These are phyloP conservation scores for Calycina marina DNA, from an alignment of 2,329 filamentous ascomycete species.

Conservation along the genomic window DNA sequence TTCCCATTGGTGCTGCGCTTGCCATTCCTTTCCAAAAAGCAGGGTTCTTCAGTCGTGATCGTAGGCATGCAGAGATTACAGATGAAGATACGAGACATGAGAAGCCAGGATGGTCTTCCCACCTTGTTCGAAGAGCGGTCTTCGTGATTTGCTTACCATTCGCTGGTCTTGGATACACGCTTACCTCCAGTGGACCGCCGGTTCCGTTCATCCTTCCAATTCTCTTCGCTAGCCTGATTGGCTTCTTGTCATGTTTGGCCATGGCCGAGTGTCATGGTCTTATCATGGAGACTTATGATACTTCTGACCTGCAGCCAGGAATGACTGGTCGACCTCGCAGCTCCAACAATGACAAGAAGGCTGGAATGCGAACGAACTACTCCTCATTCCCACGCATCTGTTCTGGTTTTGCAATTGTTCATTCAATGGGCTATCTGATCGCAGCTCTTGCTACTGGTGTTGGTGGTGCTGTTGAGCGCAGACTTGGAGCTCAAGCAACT, in stretches of 20 bases:
- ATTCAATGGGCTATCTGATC: conserved; percentile 53
- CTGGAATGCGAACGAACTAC: conserved; percentile 47
- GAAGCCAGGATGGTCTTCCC: conserved; percentile 54
- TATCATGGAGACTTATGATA: conserved; percentile 71
- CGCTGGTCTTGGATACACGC: conserved; percentile 50
- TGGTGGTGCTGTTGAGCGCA: conserved; percentile 51
- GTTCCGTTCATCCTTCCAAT: conserved; percentile 49
- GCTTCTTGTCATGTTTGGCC: conserved; percentile 57
- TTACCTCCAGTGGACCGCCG: conserved; percentile 47
- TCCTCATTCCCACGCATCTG: conserved; percentile 61
- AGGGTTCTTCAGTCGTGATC: conserved; percentile 50
- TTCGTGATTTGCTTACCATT: conserved; percentile 56
- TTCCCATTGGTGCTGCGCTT: conserved; percentile 53
- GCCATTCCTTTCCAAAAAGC: conserved; percentile 64
- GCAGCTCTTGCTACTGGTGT: conserved; percentile 54
- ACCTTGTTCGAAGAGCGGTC: conserved; percentile 51
- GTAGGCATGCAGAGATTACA: conserved; percentile 41
- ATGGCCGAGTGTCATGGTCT: conserved; percentile 64
- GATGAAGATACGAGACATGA: conserved; percentile 54
- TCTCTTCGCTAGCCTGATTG: conserved; percentile 49
- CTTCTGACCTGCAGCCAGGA: conserved; percentile 61
- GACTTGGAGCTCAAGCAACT: conserved; percentile 50
- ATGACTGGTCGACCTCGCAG: conserved; percentile 43
- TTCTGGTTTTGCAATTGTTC: conserved; percentile 56
- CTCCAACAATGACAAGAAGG: conserved; percentile 30